These are phyloP conservation scores for Dacryopinax primogenitus DNA, from an alignment of 768 basidiomycete species.

Conservation along the genomic window DNA sequence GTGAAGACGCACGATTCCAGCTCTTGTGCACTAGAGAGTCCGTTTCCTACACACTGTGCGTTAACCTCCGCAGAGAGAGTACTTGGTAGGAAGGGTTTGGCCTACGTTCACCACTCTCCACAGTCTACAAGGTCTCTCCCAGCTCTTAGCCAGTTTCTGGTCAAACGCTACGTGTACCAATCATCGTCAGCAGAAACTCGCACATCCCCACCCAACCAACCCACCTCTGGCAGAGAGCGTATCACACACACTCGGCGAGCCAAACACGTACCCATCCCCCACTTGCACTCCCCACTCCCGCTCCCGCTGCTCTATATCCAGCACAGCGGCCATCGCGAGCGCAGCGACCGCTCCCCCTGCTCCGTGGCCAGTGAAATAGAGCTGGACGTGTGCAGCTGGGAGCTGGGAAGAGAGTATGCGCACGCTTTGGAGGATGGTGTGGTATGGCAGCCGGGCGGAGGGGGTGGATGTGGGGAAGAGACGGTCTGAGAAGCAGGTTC, in stretches of 20 bases:
- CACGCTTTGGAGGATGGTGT: not conserved
- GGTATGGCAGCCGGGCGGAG: not conserved
- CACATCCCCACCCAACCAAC: not conserved
- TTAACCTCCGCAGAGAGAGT: not conserved
- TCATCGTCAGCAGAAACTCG: not conserved
- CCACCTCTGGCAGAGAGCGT: not conserved
- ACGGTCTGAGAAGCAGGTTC: not conserved
- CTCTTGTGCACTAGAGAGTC: slow-evolving; percentile 1
- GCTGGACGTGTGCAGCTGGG: not conserved
- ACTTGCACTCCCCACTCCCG: not conserved
- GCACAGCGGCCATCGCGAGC: not conserved
- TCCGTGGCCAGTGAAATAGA: slow-evolving; percentile 2
- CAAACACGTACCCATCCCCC: not conserved
- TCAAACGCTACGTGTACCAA: not conserved
- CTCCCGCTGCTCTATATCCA: not conserved
- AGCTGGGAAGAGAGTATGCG: slow-evolving; percentile 5
- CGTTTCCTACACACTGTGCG: not conserved
- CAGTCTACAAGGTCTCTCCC: not conserved
- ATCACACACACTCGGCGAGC: not conserved
- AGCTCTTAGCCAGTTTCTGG: not conserved
- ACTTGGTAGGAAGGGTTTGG: not conserved
- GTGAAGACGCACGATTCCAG: not conserved
- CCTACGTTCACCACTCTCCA: slow-evolving; percentile 2
- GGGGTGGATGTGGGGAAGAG: not conserved
- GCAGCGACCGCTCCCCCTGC: not conserved